phyloP scores from a whole-genome alignment of 2,329 filamentous ascomycete genomes.

The Aspergillus eucalypticola region DNA sequence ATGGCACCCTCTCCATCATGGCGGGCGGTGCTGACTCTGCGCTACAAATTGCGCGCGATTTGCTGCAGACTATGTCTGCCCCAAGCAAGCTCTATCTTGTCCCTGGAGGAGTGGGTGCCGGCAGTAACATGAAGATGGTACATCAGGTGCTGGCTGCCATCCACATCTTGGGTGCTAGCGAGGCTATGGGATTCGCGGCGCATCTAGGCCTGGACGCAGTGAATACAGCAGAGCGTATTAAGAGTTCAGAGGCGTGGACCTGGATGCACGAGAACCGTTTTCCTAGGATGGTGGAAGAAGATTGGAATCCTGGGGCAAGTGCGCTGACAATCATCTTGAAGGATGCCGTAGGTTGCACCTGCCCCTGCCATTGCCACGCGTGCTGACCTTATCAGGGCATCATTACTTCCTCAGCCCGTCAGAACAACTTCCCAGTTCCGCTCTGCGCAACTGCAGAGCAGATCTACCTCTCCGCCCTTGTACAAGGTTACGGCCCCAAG shows the following conservation, averaged over 20 bases:
- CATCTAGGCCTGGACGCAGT: slow-evolving; percentile 56
- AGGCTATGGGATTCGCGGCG: slow-evolving; percentile 62
- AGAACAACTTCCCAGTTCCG: slow-evolving; percentile 59
- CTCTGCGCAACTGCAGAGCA: slow-evolving; percentile 66
- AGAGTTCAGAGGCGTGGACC: slow-evolving; percentile 54
- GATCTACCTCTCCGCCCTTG: slow-evolving; percentile 61
- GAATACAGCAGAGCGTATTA: slow-evolving; percentile 47
- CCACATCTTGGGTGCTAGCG: slow-evolving; percentile 62
- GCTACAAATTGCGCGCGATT: slow-evolving; percentile 57
- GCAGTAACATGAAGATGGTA: slow-evolving; percentile 64
- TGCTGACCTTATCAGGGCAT: slow-evolving; percentile 49
- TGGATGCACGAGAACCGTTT: slow-evolving; percentile 65
- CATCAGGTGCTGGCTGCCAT: slow-evolving; percentile 66
- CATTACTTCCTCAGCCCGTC: slow-evolving; percentile 65
- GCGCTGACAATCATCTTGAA: slow-evolving; percentile 63
- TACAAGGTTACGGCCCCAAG: slow-evolving; percentile 57
- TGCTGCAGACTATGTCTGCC: slow-evolving; percentile 65
- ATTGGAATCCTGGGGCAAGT: slow-evolving; percentile 58
- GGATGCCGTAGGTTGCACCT: slow-evolving; percentile 47
- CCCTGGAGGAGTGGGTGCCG: slow-evolving; percentile 60
- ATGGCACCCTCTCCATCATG: slow-evolving; percentile 76
- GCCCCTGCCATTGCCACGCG: neutral
- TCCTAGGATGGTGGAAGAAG: slow-evolving; percentile 55
- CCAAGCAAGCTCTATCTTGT: slow-evolving; percentile 63
- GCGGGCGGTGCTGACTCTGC: slow-evolving; percentile 61